Percentiles rank a stretch among this genome's conserved stretches.
Conservation (phyloP, 2,329 filamentous ascomycete genomes). For the Neopestalotiopsis clavispora region DNA sequence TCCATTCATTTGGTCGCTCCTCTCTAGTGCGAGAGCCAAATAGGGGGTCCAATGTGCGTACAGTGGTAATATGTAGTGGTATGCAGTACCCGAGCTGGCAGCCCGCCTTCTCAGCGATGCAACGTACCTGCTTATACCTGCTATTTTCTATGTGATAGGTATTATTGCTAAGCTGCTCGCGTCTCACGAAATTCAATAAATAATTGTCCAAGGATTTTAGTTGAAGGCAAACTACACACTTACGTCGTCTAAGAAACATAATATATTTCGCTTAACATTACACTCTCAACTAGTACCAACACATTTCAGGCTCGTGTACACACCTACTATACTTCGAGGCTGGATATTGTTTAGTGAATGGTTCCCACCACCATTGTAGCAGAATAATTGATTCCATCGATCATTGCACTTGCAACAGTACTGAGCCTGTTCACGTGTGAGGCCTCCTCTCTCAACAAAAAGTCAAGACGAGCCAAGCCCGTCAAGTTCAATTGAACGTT, state of each 20-base stretch:
- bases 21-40: not conserved
- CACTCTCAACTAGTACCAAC: not conserved
- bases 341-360: not conserved
- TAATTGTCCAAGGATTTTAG: not conserved
- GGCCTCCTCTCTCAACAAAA: not conserved
- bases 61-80: not conserved
- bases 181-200: not conserved
- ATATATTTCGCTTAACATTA: not conserved
- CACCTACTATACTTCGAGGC: not conserved
- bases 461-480: not conserved
- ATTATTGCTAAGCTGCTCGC: not conserved
- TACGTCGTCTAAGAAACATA: not conserved
- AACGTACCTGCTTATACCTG: not conserved
- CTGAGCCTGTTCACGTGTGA: not conserved
- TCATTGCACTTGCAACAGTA: not conserved
- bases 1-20: not conserved
- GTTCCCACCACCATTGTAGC: not conserved
- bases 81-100: constrained; percentile 1
- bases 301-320: not conserved
- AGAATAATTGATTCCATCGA: not conserved
- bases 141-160: not conserved
- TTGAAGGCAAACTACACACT: not conserved
- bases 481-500: not conserved
- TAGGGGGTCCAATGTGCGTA: not conserved
- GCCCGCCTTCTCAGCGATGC: not conserved